phyloP scores from a whole-genome alignment of 305 asterid species.

The Fraxinus sp. region DNA sequence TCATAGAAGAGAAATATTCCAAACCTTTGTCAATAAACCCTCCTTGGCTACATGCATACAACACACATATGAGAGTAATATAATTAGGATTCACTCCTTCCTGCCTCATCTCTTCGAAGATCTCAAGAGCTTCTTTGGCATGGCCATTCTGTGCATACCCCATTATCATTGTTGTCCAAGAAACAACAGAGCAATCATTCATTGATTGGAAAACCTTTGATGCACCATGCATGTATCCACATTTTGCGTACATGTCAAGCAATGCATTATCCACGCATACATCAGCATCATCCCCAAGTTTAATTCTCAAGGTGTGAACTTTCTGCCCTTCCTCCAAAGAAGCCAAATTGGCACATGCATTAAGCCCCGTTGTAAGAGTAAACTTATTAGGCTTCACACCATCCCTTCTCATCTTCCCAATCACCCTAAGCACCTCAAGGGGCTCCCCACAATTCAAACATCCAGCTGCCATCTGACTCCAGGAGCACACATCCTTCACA shows the following conservation, averaged over 20 bases:
- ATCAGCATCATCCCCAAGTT: conserved; percentile 48
- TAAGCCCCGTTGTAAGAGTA: conserved; percentile 68
- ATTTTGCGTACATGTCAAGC: conserved; percentile 69
- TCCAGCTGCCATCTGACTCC: conserved; percentile 75
- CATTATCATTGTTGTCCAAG: conserved; percentile 78
- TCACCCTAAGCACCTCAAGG: conserved; percentile 44
- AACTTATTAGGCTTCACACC: conserved; percentile 60
- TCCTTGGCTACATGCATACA: conserved; percentile 70
- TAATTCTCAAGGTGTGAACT: conserved; percentile 47
- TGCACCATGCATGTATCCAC: conserved; percentile 62
- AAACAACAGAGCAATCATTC: conserved; percentile 51
- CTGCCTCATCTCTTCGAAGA: conserved; percentile 54
- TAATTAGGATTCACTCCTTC: conserved; percentile 47
- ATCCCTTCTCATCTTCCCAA: conserved; percentile 52
- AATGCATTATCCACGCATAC: conserved; percentile 62
- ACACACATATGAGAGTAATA: conserved; percentile 52
- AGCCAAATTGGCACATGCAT: conserved; percentile 56
- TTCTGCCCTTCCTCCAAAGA: conserved; percentile 57
- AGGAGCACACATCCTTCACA: conserved; percentile 50
- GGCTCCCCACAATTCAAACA: conserved; percentile 61
- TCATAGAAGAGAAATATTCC: conserved; percentile 50
- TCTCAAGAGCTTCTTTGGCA: conserved; percentile 48
- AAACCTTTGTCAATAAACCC: conserved; percentile 52
- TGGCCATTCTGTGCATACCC: conserved; percentile 71
- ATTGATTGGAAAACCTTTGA: conserved; percentile 46